Evolutionary conservation across 805 yeast genomes (phyloP).

Genomic region (Metschnikowia aberdeeniae): DNA sequence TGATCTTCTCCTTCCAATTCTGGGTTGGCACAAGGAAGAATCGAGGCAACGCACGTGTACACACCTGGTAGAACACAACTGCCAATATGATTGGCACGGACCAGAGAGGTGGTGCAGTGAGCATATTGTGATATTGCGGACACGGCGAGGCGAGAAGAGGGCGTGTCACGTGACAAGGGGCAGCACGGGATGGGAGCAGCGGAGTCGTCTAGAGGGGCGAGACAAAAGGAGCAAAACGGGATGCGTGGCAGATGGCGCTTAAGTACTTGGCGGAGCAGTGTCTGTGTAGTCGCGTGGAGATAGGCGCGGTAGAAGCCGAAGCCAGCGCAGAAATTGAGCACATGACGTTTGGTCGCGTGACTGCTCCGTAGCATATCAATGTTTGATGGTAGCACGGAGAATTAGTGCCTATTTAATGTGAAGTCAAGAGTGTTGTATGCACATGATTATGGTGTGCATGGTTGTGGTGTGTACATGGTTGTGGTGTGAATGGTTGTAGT

Average conservation of each 20-base stretch:
- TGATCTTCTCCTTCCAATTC: slow-evolving; percentile 34
- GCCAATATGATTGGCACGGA: slow-evolving; percentile 11
- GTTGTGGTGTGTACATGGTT: too few relatives aligned
- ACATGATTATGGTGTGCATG: too few relatives aligned
- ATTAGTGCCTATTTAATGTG: too few relatives aligned
- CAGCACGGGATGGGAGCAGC: not conserved
- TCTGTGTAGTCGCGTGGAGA: not conserved
- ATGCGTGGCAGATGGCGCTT: too few relatives aligned
- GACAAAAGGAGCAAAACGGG: not conserved
- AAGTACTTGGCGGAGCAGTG: too few relatives aligned
- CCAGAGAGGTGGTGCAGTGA: slow-evolving; percentile 2
- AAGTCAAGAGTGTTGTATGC: too few relatives aligned
- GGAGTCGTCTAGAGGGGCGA: not conserved
- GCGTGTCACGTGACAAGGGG: not conserved
- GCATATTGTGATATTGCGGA: not conserved
- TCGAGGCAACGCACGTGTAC: slow-evolving; percentile 28
- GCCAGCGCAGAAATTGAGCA: not conserved
- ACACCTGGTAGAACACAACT: slow-evolving; percentile 17
- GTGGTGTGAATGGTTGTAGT: too few relatives aligned
- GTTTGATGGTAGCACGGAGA: too few relatives aligned
- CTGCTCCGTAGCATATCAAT: too few relatives aligned
- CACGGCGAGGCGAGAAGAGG: not conserved
- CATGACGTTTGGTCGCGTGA: too few relatives aligned
- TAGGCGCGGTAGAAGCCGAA: slow-evolving; percentile 4
- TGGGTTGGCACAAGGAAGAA: slow-evolving; percentile 37